These are phyloP conservation scores for Colletotrichum tropicale DNA, from an alignment of 2,329 filamentous ascomycete genomes.

Conservation along the genomic window DNA sequence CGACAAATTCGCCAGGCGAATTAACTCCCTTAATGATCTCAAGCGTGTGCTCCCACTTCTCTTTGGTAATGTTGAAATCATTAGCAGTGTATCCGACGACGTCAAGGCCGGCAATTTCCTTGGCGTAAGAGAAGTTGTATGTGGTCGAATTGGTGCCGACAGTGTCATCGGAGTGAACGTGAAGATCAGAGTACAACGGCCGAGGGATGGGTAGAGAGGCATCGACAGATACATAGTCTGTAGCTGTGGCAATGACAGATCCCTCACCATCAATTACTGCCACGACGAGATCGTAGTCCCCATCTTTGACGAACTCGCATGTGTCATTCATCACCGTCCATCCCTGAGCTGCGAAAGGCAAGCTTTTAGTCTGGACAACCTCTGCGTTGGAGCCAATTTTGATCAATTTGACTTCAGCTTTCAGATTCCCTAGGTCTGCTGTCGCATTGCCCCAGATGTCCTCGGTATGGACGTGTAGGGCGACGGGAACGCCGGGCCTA, in stretches of 20 bases:
- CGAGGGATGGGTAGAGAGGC: conserved; percentile 25
- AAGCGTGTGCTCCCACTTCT: conserved; percentile 32
- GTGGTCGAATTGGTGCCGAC: conserved; percentile 37
- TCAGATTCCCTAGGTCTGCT: conserved; percentile 11
- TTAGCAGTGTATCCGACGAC: conserved; percentile 41
- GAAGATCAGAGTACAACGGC: conserved; percentile 34
- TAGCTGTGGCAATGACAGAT: not conserved
- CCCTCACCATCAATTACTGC: not conserved
- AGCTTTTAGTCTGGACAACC: not conserved
- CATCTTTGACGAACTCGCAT: not conserved
- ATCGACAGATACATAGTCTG: conserved; percentile 23
- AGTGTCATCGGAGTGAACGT: conserved; percentile 41
- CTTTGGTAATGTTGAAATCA: conserved; percentile 39
- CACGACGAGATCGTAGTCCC: not conserved
- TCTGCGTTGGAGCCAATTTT: not conserved
- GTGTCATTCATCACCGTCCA: conserved; percentile 3
- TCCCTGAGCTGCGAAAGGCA: not conserved
- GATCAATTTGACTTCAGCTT: not conserved
- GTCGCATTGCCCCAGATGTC: conserved; percentile 33
- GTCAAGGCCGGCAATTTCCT: conserved; percentile 37
- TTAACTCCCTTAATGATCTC: conserved; percentile 28
- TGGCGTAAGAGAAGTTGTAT: conserved; percentile 41
- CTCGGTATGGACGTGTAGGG: conserved; percentile 27
- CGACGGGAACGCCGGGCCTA: conserved; percentile 21
- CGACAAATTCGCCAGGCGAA: conserved; percentile 26